Conservation (phyloP, 169 alveolate species). For the Perkinsus marinus region DNA sequence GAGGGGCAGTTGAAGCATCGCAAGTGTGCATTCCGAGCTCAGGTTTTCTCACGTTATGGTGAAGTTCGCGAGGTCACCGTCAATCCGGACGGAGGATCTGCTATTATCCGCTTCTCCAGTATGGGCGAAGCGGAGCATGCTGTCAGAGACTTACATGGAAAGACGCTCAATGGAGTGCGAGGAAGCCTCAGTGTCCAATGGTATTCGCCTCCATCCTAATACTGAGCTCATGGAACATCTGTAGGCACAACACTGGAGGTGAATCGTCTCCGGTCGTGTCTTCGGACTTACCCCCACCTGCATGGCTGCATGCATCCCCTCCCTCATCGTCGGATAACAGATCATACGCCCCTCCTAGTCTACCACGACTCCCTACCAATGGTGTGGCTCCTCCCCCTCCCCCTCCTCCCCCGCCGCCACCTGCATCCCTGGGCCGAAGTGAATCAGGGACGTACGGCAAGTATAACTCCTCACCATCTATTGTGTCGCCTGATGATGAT, state of each 20-base stretch:
- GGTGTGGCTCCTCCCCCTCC: background rate
- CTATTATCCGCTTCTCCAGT: background rate
- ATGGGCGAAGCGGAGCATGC: background rate
- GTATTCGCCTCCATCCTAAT: background rate
- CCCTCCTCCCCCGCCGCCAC: background rate
- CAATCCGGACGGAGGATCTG: background rate
- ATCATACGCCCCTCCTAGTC: background rate
- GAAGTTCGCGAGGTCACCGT: background rate
- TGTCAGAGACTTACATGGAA: background rate
- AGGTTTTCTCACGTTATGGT: background rate
- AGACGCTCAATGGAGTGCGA: background rate
- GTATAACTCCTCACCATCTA: slow-evolving; percentile 1
- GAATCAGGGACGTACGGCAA: background rate
- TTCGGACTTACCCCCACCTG: background rate
- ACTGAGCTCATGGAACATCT: background rate
- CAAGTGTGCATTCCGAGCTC: background rate
- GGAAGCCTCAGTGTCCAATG: background rate
- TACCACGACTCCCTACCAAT: background rate
- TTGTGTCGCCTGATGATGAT: slow-evolving; percentile 73
- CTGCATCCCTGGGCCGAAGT: background rate
- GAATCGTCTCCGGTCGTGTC: background rate
- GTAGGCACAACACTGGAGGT: background rate
- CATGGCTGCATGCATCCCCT: background rate
- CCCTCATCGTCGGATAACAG: background rate
- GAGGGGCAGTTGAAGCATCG: background rate